phyloP scores from a whole-genome alignment of 306 rosid genomes.

The Abrus precatorius region DNA sequence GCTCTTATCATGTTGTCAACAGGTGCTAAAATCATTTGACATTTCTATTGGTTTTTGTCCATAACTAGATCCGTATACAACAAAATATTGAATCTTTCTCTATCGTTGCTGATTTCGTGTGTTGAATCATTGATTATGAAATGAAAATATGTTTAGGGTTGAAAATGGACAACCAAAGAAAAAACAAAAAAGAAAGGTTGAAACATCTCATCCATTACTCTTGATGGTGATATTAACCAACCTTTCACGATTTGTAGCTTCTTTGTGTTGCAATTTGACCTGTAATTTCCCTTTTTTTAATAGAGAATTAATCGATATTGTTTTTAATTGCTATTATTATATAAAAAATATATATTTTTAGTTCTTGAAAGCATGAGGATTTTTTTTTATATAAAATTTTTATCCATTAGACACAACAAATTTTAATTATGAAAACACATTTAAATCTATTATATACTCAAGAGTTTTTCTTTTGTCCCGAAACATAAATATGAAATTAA shows the following conservation, averaged over 20 bases:
- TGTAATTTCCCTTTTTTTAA: not conserved
- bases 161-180: not conserved
- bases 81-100: not conserved
- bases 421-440: no score
- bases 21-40: constrained; percentile 15
- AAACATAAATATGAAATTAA: no score
- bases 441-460: no score
- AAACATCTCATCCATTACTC: not conserved
- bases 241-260: not conserved
- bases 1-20: not conserved
- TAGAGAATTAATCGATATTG: not conserved
- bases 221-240: not conserved
- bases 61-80: not conserved
- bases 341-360: not conserved
- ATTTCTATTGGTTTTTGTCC: not conserved
- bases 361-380: no score
- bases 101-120: not conserved
- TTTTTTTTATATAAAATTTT: no score
- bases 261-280: not conserved
- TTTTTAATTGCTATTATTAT: not conserved
- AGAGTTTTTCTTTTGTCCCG: no score
- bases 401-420: no score
- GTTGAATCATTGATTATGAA: not conserved
- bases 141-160: not conserved
- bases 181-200: not conserved